phyloP scores from a whole-genome alignment of 805 yeast genomes.

The Lachancea nothofagi region DNA sequence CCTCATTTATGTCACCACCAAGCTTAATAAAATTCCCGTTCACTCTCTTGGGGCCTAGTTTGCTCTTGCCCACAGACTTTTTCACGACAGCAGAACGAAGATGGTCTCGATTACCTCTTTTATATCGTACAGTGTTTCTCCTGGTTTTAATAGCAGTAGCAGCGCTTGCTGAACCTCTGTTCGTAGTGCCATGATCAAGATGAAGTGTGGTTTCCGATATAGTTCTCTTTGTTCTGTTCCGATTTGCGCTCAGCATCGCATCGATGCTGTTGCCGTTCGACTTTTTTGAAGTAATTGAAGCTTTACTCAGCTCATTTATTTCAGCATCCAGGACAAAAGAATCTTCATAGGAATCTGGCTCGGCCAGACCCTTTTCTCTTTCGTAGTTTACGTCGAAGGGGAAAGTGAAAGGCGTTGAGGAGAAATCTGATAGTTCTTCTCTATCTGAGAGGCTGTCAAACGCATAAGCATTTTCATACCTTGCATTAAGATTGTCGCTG shows the following conservation, averaged over 20 bases:
- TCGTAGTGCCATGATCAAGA: too few relatives aligned
- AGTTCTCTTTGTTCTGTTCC: background rate
- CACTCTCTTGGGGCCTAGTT: too few relatives aligned
- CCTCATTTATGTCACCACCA: too few relatives aligned
- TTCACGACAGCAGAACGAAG: too few relatives aligned
- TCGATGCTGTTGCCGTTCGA: constrained; percentile 12
- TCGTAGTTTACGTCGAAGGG: too few relatives aligned
- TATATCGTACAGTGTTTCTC: too few relatives aligned
- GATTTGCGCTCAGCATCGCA: constrained; percentile 13
- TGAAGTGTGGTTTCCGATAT: background rate
- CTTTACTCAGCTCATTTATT: background rate
- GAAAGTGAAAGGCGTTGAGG: background rate
- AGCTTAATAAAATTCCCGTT: too few relatives aligned
- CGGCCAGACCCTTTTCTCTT: background rate
- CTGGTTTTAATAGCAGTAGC: too few relatives aligned
- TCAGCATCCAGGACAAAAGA: background rate
- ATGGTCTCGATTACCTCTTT: too few relatives aligned
- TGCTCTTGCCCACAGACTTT: too few relatives aligned
- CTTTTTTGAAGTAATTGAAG: constrained; percentile 10
- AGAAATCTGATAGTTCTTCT: background rate
- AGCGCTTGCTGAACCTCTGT: too few relatives aligned
- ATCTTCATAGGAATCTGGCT: background rate
- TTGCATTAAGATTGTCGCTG: constrained; percentile 4
- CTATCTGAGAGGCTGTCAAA: constrained; percentile 6
- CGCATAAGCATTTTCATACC: constrained; percentile 4